Evolutionary conservation across 768 basidiomycete genomes (phyloP), one percentile per base, ranked within the genome.

Genomic region (Tricholoma saponaceum): DNA sequence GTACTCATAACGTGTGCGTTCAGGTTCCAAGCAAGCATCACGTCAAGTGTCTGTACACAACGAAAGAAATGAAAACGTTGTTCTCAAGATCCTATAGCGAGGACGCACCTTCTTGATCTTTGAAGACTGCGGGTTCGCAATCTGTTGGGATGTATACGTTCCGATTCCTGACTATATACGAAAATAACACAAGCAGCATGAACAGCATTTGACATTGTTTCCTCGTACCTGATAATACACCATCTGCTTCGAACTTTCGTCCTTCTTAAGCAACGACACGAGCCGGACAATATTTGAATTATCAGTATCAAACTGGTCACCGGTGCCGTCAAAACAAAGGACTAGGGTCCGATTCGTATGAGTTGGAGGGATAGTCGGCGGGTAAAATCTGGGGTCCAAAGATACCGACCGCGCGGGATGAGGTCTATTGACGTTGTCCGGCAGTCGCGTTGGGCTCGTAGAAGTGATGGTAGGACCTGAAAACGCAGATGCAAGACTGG

Each of bases 301-400:
- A 61, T 81, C 79, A 4, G 69, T 65, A 61, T 79, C 77, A 57
- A 80, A 82, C 60, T 81, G 76, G 60, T 81, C 78, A 5, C 79
- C 79, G 1, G 82, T 83, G 2, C 83, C 83, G 65, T 84, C 83
- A 59, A 84, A 83, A 62, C 82, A 83, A 1, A 84, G 66, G 9
- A 83, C 66, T 39, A 84, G 72, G 0, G 78, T 82, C 2, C 82
- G 74, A 20, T 67, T 51, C 3, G 58, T 22, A 55, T 77, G 74
- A 6, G 67, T 59, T 7, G 76, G 75, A 9, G 83, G 82, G 26
- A 84, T 73, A 9, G 9, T 22, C n/a, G 18, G n/a, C 7, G 18
- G 41, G 41, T 2, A 9, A 20, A 20, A 5, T 10, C 41, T 18
- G 18, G 41, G 6, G 5, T 43, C n/a, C 41, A 43, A 22, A 22